These are phyloP conservation scores for Globisporangium viniferum DNA, from an alignment of 352 stramenopile species.

Conservation along the genomic window DNA sequence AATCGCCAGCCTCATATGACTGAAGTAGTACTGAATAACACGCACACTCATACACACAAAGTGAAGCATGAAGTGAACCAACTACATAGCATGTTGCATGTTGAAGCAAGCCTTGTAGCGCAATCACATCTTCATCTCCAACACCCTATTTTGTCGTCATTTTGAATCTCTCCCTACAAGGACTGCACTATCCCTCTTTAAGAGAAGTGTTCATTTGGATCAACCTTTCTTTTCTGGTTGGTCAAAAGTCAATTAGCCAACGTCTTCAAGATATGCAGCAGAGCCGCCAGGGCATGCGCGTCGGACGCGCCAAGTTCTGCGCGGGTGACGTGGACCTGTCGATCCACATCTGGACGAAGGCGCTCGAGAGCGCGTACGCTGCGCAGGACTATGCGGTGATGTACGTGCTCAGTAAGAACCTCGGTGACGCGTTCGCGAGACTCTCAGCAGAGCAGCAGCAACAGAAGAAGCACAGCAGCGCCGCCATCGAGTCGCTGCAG, in stretches of 20 bases:
- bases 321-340: conserved; percentile 33
- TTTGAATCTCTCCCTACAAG: conserved; percentile 1
- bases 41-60: background rate
- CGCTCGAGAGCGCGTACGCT: conserved; percentile 43
- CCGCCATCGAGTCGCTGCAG: conserved; percentile 14
- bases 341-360: conserved; percentile 46
- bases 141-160: background rate
- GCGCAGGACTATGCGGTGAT: conserved; percentile 45
- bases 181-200: background rate
- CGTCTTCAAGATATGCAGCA: background rate
- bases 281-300: conserved; percentile 23
- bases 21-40: background rate
- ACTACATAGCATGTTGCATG: background rate
- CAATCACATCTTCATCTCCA: background rate
- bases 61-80: background rate
- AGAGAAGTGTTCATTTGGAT: background rate
- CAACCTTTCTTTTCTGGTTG: background rate
- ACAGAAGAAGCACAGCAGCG: background rate
- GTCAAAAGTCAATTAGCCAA: background rate
- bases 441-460: conserved; percentile 12
- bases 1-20: background rate
- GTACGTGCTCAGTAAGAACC: conserved; percentile 70
- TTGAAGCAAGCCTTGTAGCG: background rate
- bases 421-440: conserved; percentile 41
- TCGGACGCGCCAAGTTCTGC: conserved; percentile 34